Evolutionary conservation across 345 rosid genomes (phyloP), one percentile per base, ranked within the genome.

Genomic region (Noccaea bulbosa): DNA sequence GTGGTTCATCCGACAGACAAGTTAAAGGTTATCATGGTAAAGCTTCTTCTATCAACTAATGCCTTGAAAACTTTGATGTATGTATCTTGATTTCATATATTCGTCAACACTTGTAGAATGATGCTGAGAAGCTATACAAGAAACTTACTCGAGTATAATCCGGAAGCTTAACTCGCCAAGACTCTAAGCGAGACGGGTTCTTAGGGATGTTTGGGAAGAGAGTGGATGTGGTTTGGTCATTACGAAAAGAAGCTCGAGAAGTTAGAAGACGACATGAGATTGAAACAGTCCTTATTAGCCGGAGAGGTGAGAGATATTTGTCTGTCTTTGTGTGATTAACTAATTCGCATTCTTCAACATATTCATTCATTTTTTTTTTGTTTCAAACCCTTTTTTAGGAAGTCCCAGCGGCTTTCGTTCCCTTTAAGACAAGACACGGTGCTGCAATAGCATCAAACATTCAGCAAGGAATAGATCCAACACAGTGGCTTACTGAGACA

Each of bases 331-430:
- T 46, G 45, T 57, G 62, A 39, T 27, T 15, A 27, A 1, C 4
- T 22, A 27, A 27, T 27, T 27, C 4, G 22, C 47, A 50, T 74
- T 67, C 45, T 33, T 67, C 50, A 15, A 5, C 35, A 50, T 52
- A 44, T 66, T 66, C 30, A 49, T 74, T 66, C 7, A 5, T 52
- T 41, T 1, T 39, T 54, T 61, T 38, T 55, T 61, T 49, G 49
- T 61, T 17, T 14, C 32, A 45, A 72, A 65, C 70, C 33, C 43
- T 65, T 64, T 17, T 27, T 61, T 83, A 93, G 98, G 92, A 87
- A 81, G 85, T 88, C 53, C 92, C 92, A 53, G 92, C 92, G 9
- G 97, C 98, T 71, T 90, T 93, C 44, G 98, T 93, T 35, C 88
- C 98, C 44, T 93, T 93, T 77, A 93, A 77, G 73, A 82, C 97